phyloP scores from a whole-genome alignment of 768 basidiomycete species.

The Boletus fagicola region DNA sequence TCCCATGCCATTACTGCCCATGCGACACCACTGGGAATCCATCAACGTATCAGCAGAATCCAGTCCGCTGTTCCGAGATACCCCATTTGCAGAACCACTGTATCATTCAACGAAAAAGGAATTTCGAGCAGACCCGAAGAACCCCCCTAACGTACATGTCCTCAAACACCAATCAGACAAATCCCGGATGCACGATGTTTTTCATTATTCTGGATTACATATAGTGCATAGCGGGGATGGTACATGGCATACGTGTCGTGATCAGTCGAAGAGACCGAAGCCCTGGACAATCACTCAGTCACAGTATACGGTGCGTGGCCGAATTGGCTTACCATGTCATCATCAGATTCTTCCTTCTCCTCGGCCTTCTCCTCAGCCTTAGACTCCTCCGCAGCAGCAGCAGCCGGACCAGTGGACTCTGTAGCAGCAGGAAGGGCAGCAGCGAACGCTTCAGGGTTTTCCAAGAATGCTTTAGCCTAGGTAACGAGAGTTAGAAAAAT shows the following conservation, averaged over 20 bases:
- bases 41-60: neutral
- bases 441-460: slow-evolving; percentile 98
- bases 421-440: slow-evolving; percentile 67
- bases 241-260: slow-evolving; percentile 18
- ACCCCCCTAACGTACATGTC: neutral
- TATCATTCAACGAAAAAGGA: neutral
- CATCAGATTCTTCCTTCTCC: slow-evolving; percentile 84
- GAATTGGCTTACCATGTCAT: slow-evolving; percentile 69
- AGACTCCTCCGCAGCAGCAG: slow-evolving; percentile 50
- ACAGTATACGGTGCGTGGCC: neutral
- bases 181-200: slow-evolving; percentile 11
- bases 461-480: slow-evolving; percentile 93
- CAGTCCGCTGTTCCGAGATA: slow-evolving; percentile 8
- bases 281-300: slow-evolving; percentile 48
- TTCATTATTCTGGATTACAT: slow-evolving; percentile 25
- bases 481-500: slow-evolving; percentile 8
- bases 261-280: slow-evolving; percentile 90
- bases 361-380: slow-evolving; percentile 74
- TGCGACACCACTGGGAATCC: neutral
- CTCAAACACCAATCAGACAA: slow-evolving; percentile 4
- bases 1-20: neutral
- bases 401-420: slow-evolving; percentile 49
- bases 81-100: slow-evolving; percentile 4
- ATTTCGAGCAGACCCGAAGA: neutral
- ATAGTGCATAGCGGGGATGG: slow-evolving; percentile 6